Evolutionary conservation across 495 filamentous ascomycete species (phyloP).

Genomic region (Aspergillus avenaceus): DNA sequence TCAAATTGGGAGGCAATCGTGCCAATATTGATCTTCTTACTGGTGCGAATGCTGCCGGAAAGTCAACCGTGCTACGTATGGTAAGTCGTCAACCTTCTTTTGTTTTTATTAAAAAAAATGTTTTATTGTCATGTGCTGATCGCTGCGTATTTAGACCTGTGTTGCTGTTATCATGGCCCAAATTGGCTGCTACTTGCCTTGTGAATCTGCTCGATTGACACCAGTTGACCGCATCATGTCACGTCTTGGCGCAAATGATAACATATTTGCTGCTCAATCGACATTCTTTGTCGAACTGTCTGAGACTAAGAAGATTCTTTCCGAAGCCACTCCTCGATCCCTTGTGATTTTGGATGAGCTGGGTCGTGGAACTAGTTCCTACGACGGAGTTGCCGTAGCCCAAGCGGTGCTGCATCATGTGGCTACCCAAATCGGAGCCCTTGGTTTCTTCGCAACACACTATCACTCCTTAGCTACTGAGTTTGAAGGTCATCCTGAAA

Average conservation of each 20-base stretch:
- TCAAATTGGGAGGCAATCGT: conserved; percentile 74
- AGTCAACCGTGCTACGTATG: conserved; percentile 98
- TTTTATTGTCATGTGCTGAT: neutral
- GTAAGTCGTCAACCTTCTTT: conserved; percentile 40
- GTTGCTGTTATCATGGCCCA: conserved; percentile 98
- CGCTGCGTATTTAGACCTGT: conserved; percentile 60
- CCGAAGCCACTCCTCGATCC: conserved; percentile 89
- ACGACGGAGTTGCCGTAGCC: conserved; percentile 94
- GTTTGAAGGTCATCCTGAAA: conserved; percentile 84
- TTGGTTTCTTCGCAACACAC: conserved; percentile 98
- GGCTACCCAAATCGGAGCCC: conserved; percentile 84
- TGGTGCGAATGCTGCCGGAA: conserved; percentile 95
- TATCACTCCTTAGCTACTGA: conserved; percentile 92
- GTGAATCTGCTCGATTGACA: conserved; percentile 76
- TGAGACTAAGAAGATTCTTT: conserved; percentile 97
- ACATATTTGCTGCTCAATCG: conserved; percentile 96
- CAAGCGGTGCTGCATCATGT: conserved; percentile 95
- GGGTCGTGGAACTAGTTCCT: conserved; percentile 87
- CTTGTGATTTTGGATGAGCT: conserved; percentile 98
- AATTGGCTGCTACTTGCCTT: conserved; percentile 90
- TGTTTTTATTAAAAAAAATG: neutral
- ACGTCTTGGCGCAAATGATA: conserved; percentile 95
- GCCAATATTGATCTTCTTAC: conserved; percentile 90
- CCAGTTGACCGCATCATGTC: conserved; percentile 98
- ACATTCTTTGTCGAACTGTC: conserved; percentile 98